Evolutionary conservation across 148 eudicot species (phyloP), one percentile per base, ranked within the genome.

Genomic region (Beta vulgaris): DNA sequence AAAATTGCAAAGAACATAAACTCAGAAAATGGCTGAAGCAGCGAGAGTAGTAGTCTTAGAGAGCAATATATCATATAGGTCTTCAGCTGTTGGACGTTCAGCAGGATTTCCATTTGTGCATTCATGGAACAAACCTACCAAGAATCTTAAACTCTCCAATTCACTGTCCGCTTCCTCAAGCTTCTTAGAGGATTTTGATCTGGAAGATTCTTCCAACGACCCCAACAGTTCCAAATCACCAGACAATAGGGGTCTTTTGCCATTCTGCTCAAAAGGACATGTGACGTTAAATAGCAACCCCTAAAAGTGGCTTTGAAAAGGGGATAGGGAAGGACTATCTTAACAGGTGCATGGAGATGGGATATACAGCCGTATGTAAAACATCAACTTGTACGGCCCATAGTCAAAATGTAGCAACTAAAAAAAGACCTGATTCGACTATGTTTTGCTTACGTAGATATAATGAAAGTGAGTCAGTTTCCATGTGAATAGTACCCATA

Each of bases 31-130:
- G 48, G 65, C 44, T 73, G 83, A 76, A 59, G 73, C 44, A 42
- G 53, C 43, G 51, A 79, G 37, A 40, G 92, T 78, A 73, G 61
- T 84, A 28, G 81, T 86, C 69, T 84, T 83, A 3, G 78, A 75
- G 64, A 74, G 73, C 78, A 93, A 70, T 81, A 84, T 77, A 51
- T 87, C 80, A 43, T 94, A 86, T 53, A 91, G 69, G 55, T 76
- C 77, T 48, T 82, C 80, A 11, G 98, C 92, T 2, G 86, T 80
- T 35, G 98, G 98, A 18, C 97, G 98, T 65, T 90, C 90, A 60
- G 75, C 37, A 18, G 97, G 96, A 82, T 84, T 80, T 37, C 80
- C 83, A 75, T 85, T 75, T 21, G 93, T 91, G 74, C 98, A 94
- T 53, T 39, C 73, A 80, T 68, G 79, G 79, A 82, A 94, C 7